These are phyloP conservation scores for Lecanosticta acicola DNA, from an alignment of 2,329 filamentous ascomycete genomes.

Conservation along the genomic window DNA sequence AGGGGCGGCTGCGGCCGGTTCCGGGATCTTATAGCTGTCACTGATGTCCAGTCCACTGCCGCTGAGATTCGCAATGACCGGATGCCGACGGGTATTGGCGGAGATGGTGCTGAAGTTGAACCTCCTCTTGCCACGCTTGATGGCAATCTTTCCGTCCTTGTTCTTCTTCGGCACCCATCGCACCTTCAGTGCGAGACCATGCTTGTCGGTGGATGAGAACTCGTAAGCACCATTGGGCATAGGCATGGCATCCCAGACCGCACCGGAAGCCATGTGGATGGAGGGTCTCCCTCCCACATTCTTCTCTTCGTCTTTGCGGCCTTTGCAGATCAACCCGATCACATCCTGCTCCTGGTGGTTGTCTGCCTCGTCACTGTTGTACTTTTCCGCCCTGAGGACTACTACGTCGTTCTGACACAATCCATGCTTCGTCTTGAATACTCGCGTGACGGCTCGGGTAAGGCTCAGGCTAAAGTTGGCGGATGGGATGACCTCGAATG, in stretches of 20 bases:
- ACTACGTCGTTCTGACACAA: conserved; percentile 66
- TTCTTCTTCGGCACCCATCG: conserved; percentile 59
- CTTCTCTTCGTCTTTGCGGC: conserved; percentile 37
- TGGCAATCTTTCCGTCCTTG: conserved; percentile 34
- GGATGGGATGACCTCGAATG: conserved; percentile 65
- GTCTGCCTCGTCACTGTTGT: conserved; percentile 48
- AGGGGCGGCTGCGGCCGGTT: conserved; percentile 25
- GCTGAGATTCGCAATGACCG: conserved; percentile 65
- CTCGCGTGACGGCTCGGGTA: conserved; percentile 56
- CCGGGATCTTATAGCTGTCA: conserved; percentile 56
- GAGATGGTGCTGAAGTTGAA: conserved; percentile 76
- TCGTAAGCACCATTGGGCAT: conserved; percentile 44
- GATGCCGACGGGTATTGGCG: conserved; percentile 62
- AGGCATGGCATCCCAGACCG: conserved; percentile 41
- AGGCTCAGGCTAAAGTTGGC: conserved; percentile 54
- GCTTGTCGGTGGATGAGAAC: conserved; percentile 56
- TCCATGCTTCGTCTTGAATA: conserved; percentile 59
- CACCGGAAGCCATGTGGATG: conserved; percentile 54
- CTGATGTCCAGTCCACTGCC: conserved; percentile 61
- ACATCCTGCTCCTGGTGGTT: conserved; percentile 52
- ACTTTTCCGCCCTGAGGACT: conserved; percentile 65
- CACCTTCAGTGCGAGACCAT: conserved; percentile 55
- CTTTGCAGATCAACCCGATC: conserved; percentile 61
- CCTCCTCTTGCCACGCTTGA: conserved; percentile 39
- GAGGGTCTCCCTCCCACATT: conserved; percentile 59